Conservation (phyloP, 2,329 filamentous ascomycete species). For the Bertia moriformis region DNA sequence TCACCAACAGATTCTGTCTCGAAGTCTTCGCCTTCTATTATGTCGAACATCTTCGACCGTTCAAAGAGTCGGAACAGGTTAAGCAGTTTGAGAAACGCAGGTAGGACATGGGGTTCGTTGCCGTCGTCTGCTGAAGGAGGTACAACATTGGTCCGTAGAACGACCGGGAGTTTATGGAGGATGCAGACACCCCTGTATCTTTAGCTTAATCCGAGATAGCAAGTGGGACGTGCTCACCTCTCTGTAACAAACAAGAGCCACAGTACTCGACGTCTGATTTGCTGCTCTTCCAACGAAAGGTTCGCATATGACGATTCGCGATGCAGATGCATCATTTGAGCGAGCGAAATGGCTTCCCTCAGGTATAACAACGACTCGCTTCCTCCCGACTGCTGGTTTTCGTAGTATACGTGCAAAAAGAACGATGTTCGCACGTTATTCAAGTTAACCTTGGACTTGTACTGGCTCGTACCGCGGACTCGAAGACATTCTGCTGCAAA, state of each 20-base stretch:
- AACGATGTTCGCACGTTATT: conserved; percentile 29
- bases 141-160: conserved; percentile 21
- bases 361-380: conserved; percentile 29
- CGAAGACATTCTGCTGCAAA: conserved; percentile 20
- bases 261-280: conserved; percentile 26
- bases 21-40: conserved; percentile 21
- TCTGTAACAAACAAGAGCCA: conserved; percentile 34
- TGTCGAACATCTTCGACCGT: conserved; percentile 29
- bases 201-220: background rate
- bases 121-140: conserved; percentile 20
- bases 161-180: conserved; percentile 30
- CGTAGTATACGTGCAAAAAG: conserved; percentile 34
- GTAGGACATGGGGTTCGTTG: conserved; percentile 24
- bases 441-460: conserved; percentile 16
- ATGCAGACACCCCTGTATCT: conserved; percentile 29
- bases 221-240: conserved; percentile 6
- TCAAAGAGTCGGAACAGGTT: conserved; percentile 34
- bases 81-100: conserved; percentile 31
- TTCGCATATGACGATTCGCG: conserved; percentile 22
- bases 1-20: conserved; percentile 14
- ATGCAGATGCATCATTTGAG: conserved; percentile 31
- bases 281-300: conserved; percentile 21
- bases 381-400: conserved; percentile 29
- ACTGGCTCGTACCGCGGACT: conserved; percentile 12
- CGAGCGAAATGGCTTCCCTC: conserved; percentile 33